Evolutionary conservation across 345 rosid species (phyloP).

Genomic region (Euclidium syriacum): DNA sequence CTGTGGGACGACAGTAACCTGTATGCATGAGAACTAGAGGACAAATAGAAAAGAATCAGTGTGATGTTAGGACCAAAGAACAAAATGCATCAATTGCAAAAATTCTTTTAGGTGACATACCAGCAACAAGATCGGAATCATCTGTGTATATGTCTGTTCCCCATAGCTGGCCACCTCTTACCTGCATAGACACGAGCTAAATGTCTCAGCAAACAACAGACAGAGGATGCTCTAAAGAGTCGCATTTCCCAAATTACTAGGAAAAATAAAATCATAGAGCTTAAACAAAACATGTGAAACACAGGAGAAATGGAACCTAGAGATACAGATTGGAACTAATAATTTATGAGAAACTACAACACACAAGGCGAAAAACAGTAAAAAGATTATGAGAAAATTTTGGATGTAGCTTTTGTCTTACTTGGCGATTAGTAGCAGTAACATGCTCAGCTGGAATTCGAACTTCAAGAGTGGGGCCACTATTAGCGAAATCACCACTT

Average conservation of each 20-base stretch:
- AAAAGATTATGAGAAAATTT: background rate
- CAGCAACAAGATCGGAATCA: slow-evolving; percentile 99
- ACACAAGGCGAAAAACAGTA: background rate
- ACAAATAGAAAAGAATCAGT: slow-evolving; percentile 27
- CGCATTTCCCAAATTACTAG: background rate
- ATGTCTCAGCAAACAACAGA: background rate
- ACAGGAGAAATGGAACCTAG: background rate
- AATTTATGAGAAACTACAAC: background rate
- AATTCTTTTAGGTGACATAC: slow-evolving; percentile 35
- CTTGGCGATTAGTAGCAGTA: slow-evolving; percentile 99
- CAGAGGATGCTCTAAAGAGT: slow-evolving; percentile 3
- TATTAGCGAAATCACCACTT: slow-evolving; percentile 56
- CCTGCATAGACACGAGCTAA: slow-evolving; percentile 44
- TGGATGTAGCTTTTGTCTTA: slow-evolving; percentile 36
- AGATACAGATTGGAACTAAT: background rate
- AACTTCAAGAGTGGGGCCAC: slow-evolving; percentile 94
- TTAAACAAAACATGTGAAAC: background rate
- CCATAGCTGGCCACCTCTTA: slow-evolving; percentile 98
- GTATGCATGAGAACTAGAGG: slow-evolving; percentile 97
- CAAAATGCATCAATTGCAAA: slow-evolving; percentile 1
- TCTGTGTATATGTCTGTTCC: slow-evolving; percentile 96
- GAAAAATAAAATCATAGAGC: background rate
- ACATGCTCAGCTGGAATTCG: slow-evolving; percentile 96
- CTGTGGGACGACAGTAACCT: slow-evolving; percentile 96
- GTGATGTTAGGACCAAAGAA: slow-evolving; percentile 10